Percentiles rank a stretch among this genome's conserved stretches.
Conservation (phyloP, 2,329 filamentous ascomycete genomes). For the Ascomycota sp. region DNA sequence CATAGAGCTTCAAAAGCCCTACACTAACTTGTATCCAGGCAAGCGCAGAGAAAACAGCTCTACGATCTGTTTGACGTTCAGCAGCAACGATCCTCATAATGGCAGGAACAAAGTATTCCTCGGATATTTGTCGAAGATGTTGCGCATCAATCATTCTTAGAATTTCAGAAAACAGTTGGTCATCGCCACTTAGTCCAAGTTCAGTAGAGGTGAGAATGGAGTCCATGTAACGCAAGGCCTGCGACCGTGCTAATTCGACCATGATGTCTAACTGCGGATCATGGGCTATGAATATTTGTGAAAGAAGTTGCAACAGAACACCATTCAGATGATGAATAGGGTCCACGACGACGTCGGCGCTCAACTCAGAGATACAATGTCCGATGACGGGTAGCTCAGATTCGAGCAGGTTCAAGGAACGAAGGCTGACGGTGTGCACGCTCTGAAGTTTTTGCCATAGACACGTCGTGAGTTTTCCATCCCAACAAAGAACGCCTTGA, state of each 20-base stretch:
- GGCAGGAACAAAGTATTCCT: constrained; percentile 23
- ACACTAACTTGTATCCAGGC: constrained; percentile 63
- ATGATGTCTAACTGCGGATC: constrained; percentile 11
- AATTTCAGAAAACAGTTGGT: constrained; percentile 6
- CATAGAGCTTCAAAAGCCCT: constrained; percentile 56
- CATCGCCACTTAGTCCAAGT: constrained; percentile 1
- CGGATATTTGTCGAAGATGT: constrained; percentile 18
- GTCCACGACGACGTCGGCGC: constrained; percentile 26
- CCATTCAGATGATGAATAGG: constrained; percentile 26
- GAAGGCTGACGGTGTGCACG: constrained; percentile 32
- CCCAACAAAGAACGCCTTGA: constrained; percentile 17
- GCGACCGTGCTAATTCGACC: constrained; percentile 8
- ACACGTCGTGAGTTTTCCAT: constrained; percentile 19
- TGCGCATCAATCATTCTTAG: constrained; percentile 8
- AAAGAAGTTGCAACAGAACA: constrained; percentile 25
- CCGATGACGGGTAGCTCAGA: constrained; percentile 42
- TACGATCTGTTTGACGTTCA: constrained; percentile 3
- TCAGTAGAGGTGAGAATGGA: constrained; percentile 1
- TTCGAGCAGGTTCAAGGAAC: constrained; percentile 41
- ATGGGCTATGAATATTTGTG: constrained; percentile 19
- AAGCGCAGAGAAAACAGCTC: constrained; percentile 19
- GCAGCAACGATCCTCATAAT: constrained; percentile 20
- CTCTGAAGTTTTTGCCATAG: constrained; percentile 34
- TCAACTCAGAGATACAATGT: constrained; percentile 29
- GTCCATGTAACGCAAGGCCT: constrained; percentile 6